A percentile compares a stretch with the other conserved stretches of the same genome.
These are phyloP conservation scores for Lactarius trivialis DNA, from an alignment of 768 basidiomycete genomes.

Conservation along the genomic window DNA sequence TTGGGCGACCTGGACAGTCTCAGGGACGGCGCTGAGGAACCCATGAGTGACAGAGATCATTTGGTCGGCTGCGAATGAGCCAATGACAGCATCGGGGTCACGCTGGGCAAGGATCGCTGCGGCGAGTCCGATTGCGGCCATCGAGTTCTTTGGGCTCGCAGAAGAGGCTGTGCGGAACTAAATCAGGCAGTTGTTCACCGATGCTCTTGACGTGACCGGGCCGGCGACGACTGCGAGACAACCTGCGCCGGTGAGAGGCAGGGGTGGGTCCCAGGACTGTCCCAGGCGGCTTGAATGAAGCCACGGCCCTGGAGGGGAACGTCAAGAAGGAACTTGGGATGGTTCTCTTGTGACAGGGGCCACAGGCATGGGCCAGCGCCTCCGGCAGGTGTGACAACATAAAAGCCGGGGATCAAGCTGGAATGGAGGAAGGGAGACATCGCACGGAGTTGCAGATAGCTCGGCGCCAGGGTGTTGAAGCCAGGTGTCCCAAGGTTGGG, in stretches of 20 bases:
- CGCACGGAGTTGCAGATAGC: too few species aligned
- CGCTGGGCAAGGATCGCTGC: constrained; percentile 71
- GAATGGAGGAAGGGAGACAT: constrained; percentile 74
- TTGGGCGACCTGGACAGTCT: constrained; percentile 78
- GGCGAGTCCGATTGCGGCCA: constrained; percentile 86
- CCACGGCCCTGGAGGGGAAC: constrained; percentile 80
- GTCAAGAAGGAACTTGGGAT: constrained; percentile 85
- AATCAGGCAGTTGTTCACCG: constrained; percentile 72
- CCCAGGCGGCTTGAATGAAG: constrained; percentile 84
- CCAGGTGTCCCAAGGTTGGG: constrained; percentile 45
- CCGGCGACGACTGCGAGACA: constrained; percentile 84
- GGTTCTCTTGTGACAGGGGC: constrained; percentile 78
- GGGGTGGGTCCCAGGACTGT: constrained; percentile 81
- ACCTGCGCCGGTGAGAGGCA: constrained; percentile 63
- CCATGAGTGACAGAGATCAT: too few species aligned
- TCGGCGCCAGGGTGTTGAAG: too few species aligned
- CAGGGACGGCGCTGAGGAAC: constrained; percentile 75
- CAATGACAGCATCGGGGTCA: too few species aligned
- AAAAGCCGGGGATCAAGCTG: constrained; percentile 56
- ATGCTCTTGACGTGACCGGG: constrained; percentile 70
- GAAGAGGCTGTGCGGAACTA: constrained; percentile 60
- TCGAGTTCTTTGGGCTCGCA: constrained; percentile 86
- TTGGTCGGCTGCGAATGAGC: too few species aligned
- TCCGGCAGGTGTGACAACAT: constrained; percentile 85
- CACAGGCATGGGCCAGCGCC: constrained; percentile 85